phyloP scores from a whole-genome alignment of 305 asterid genomes.

The Rubia tinctorum region DNA sequence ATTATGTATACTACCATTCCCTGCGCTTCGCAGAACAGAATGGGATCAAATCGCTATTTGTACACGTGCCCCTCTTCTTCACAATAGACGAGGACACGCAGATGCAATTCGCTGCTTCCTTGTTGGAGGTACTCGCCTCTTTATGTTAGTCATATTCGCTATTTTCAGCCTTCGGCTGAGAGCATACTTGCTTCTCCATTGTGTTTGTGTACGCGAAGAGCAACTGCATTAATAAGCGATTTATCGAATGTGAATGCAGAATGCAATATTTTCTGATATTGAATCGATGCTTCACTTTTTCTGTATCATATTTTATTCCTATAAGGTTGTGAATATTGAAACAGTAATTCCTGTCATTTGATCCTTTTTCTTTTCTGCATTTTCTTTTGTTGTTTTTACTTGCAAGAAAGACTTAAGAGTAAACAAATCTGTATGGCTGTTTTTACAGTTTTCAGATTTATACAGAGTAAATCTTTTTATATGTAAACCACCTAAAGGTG shows the following conservation, averaged over 20 bases:
- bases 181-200: not conserved
- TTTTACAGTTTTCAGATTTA: not conserved
- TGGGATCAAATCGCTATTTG: conserved; percentile 45
- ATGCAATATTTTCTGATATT: conserved; percentile 6
- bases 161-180: not conserved
- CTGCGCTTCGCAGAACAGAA: conserved; percentile 51
- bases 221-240: conserved; percentile 14
- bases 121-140: conserved; percentile 78
- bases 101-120: conserved; percentile 85
- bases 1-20: conserved; percentile 55
- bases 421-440: not conserved
- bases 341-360: not conserved
- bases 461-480: not conserved
- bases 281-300: not conserved
- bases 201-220: not conserved
- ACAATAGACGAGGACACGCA: conserved; percentile 92
- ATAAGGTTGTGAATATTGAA: not conserved
- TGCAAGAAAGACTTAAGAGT: not conserved
- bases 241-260: conserved; percentile 13
- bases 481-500: too few relatives aligned
- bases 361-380: not conserved
- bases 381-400: not conserved
- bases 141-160: conserved; percentile 27
- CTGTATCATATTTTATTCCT: not conserved
- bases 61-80: conserved; percentile 93